Conservation (phyloP, 495 filamentous ascomycete genomes). For the Penicillium psychrofluorescens region DNA sequence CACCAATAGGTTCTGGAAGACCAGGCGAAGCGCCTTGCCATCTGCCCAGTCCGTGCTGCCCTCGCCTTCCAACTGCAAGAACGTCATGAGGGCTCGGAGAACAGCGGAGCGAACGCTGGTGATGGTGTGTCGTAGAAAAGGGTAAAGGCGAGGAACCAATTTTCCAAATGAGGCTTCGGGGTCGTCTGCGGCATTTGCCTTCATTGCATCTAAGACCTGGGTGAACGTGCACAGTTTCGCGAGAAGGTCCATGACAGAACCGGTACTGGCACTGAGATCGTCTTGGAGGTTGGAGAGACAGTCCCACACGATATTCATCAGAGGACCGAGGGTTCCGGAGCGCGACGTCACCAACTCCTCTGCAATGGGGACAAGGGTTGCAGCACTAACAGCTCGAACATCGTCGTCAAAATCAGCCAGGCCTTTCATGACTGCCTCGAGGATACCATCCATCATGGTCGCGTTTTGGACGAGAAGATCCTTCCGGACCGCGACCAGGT, state of each 20-base stretch:
- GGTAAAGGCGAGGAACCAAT: constrained; percentile 88
- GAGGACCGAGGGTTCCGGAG: constrained; percentile 60
- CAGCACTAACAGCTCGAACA: constrained; percentile 92
- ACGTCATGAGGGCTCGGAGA: constrained; percentile 84
- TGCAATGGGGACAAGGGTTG: constrained; percentile 91
- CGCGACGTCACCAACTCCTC: constrained; percentile 85
- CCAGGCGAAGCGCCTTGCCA: constrained; percentile 77
- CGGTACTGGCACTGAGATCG: constrained; percentile 93
- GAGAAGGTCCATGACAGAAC: constrained; percentile 94
- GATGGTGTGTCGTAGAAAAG: constrained; percentile 94
- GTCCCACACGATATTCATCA: constrained; percentile 95
- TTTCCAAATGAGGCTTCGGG: constrained; percentile 81
- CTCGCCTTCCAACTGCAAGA: constrained; percentile 74
- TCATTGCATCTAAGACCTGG: constrained; percentile 91
- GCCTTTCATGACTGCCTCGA: constrained; percentile 89
- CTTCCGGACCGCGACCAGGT: constrained; percentile 88
- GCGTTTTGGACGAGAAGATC: constrained; percentile 78
- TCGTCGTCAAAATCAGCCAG: constrained; percentile 88
- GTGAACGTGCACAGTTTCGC: constrained; percentile 94
- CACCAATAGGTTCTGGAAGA: constrained; percentile 92
- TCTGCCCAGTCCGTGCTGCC: constrained; percentile 87
- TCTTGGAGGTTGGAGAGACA: constrained; percentile 93
- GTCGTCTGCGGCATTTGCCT: constrained; percentile 74
- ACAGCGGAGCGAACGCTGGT: constrained; percentile 91
- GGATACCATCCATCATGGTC: constrained; percentile 85